phyloP scores from a whole-genome alignment of 2,329 filamentous ascomycete genomes.

The Xylaria sp. region DNA sequence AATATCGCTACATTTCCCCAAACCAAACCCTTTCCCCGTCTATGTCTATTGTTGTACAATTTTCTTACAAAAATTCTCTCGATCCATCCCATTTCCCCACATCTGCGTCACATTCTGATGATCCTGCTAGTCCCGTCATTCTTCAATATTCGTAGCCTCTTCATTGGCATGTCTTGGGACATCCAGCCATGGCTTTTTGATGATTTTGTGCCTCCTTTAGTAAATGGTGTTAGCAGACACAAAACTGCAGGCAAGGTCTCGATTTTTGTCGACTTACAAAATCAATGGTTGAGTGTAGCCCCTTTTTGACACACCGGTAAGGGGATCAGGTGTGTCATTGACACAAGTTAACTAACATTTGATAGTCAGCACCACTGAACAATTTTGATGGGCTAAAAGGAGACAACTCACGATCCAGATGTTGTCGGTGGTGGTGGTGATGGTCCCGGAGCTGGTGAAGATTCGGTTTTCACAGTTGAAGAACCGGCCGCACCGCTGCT shows the following conservation, averaged over 20 bases:
- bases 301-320: neutral
- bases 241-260: neutral
- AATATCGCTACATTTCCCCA: neutral
- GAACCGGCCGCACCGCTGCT: conserved; percentile 19
- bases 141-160: neutral
- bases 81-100: neutral
- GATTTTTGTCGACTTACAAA: conserved; percentile 3
- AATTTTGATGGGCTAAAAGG: neutral
- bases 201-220: neutral
- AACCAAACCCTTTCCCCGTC: neutral
- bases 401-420: conserved; percentile 27
- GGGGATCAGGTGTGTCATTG: neutral
- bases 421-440: conserved; percentile 20
- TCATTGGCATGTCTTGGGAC: neutral
- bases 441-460: conserved; percentile 24
- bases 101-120: neutral
- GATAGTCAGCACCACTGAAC: conserved; percentile 4
- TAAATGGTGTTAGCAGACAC: neutral
- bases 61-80: too few relatives aligned
- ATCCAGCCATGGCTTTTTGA: neutral
- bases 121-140: neutral
- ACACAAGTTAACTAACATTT: neutral
- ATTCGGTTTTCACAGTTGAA: conserved; percentile 26
- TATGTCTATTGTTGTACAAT: conserved; percentile 21
- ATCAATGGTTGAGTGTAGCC: neutral